phyloP scores from a whole-genome alignment of 2,329 filamentous ascomycete species.

The Pseudogymnoascus sp. region DNA sequence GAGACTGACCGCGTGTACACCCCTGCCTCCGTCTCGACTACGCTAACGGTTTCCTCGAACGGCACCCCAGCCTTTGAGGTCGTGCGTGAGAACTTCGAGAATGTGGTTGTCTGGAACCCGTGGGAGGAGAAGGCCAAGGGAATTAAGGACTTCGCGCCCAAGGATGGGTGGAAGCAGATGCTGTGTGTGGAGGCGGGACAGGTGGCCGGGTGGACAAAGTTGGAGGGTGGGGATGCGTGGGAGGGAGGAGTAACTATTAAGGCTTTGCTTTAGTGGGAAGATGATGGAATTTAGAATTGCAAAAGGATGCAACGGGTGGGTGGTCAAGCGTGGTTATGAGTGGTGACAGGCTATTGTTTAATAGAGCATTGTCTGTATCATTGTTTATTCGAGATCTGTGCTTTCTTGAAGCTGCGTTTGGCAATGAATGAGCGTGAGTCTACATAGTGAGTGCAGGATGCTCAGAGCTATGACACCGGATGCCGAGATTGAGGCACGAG shows the following conservation, averaged over 20 bases:
- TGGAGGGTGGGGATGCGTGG: slow-evolving; percentile 69
- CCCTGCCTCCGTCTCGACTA: slow-evolving; percentile 51
- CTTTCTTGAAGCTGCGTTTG: not conserved
- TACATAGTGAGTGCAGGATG: not conserved
- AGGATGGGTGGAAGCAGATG: slow-evolving; percentile 88
- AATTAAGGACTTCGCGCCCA: slow-evolving; percentile 81
- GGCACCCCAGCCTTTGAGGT: slow-evolving; percentile 62
- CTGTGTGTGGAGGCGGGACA: slow-evolving; percentile 87
- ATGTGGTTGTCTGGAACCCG: slow-evolving; percentile 96
- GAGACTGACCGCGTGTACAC: slow-evolving; percentile 89
- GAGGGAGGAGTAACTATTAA: slow-evolving; percentile 53
- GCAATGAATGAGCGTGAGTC: not conserved
- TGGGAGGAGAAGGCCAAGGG: slow-evolving; percentile 77
- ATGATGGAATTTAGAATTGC: not conserved
- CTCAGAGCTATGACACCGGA: not conserved
- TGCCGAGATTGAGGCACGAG: not conserved
- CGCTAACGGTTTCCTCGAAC: slow-evolving; percentile 52
- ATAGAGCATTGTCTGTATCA: slow-evolving; percentile 6
- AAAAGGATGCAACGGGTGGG: not conserved
- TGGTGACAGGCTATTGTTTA: not conserved
- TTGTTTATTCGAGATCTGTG: not conserved
- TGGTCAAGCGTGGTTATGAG: not conserved
- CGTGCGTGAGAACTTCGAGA: slow-evolving; percentile 72
- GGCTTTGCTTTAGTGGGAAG: slow-evolving; percentile 9
- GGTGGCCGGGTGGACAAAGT: slow-evolving; percentile 71